Conservation (phyloP, 2,329 filamentous ascomycete species). For the Sporothrix mexicana region DNA sequence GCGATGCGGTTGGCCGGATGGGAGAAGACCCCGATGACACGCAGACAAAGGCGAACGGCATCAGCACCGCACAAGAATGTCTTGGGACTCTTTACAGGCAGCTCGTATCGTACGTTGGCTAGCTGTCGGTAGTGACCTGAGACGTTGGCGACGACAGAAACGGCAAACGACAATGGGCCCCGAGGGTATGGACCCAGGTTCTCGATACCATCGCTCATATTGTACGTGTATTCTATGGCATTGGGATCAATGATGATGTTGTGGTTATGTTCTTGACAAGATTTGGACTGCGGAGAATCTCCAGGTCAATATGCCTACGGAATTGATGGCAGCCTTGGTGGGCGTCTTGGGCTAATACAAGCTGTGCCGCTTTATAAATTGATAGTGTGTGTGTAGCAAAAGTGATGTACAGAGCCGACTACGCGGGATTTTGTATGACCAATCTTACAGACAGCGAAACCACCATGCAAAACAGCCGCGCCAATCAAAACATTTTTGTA, state of each 20-base stretch:
- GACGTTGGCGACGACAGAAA: background rate
- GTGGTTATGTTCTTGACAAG: background rate
- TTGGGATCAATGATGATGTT: background rate
- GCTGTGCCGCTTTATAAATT: background rate
- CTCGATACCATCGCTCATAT: slow-evolving; percentile 1
- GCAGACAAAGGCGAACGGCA: background rate
- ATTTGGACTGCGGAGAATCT: background rate
- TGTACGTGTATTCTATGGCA: background rate
- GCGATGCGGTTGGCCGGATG: slow-evolving; percentile 2
- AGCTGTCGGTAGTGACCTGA: background rate
- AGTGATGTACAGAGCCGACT: background rate
- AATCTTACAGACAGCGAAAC: slow-evolving; percentile 28
- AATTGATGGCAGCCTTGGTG: background rate
- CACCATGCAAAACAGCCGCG: slow-evolving; percentile 25
- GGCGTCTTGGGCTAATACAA: background rate
- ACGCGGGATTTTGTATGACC: background rate
- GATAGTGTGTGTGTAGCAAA: no score
- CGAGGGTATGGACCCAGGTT: slow-evolving; percentile 3
- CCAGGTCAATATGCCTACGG: background rate
- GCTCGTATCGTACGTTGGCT: background rate
- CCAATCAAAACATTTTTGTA: slow-evolving; percentile 1
- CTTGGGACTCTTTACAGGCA: background rate
- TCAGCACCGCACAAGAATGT: background rate
- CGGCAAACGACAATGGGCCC: background rate
- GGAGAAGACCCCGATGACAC: background rate